phyloP scores from a whole-genome alignment of 345 rosid species.

The Pistacia atlantica region DNA sequence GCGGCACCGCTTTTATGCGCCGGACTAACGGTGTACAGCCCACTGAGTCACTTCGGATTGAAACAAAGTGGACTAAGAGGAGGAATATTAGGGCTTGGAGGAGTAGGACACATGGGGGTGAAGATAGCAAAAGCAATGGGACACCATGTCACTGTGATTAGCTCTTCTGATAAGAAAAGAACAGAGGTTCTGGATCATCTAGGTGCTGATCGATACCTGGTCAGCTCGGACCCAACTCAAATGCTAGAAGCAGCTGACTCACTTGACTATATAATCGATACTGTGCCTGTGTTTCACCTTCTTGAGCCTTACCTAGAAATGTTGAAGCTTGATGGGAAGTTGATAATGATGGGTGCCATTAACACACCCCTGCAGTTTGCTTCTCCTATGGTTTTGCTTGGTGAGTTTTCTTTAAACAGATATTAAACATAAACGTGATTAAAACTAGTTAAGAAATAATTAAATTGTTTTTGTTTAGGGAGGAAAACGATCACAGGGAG shows the following conservation, averaged over 20 bases:
- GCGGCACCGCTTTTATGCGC: conserved; percentile 90
- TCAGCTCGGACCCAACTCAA: conserved; percentile 58
- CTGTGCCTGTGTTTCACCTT: conserved; percentile 82
- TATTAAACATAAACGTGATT: no score
- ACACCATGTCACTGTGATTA: conserved; percentile 88
- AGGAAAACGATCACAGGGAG: conserved; percentile 77
- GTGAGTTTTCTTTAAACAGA: conserved; percentile 34
- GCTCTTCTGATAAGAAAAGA: conserved; percentile 89
- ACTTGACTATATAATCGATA: conserved; percentile 84
- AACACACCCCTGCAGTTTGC: conserved; percentile 77
- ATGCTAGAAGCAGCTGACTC: conserved; percentile 75
- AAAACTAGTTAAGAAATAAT: no score
- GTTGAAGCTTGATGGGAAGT: conserved; percentile 79
- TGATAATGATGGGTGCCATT: conserved; percentile 85
- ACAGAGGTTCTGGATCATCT: conserved; percentile 81
- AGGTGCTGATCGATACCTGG: conserved; percentile 86
- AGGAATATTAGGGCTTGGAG: conserved; percentile 89
- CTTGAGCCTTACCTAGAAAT: conserved; percentile 79
- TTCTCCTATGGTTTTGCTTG: conserved; percentile 77
- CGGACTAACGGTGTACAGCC: conserved; percentile 89
- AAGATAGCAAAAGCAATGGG: conserved; percentile 95
- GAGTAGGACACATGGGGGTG: conserved; percentile 99
- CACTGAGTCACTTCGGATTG: conserved; percentile 77
- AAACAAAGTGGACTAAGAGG: conserved; percentile 69
- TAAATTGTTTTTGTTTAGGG: conserved; percentile 36